Base-by-base conservation (phyloP, 768 basidiomycete species). In the Mycena maculata region DNA sequence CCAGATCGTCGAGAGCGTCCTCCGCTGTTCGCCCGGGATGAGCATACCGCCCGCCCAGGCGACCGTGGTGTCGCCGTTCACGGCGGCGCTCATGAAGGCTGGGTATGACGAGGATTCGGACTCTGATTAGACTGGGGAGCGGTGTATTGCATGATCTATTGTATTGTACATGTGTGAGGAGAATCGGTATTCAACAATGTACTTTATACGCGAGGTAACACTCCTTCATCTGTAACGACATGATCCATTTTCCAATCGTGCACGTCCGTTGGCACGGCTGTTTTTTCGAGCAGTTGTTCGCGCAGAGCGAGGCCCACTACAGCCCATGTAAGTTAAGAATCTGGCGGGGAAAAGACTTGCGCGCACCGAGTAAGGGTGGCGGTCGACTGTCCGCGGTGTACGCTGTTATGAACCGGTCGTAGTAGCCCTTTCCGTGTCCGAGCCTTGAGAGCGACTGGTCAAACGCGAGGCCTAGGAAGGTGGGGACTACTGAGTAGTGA, bases 341-440 rank as follows among this genome's bases (percentile, higher is more conserved):
- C 60, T 38, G 56, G 71, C 47, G 41, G 50, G 59, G 42, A 67
- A 56, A 64, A 50, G 1, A 22, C 11, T 20, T 22, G 31, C 23
- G 28, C 81, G 64, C 69, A 92, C 93, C 87, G 58, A 93, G 82
- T 31, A 89, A 70, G 1, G 92, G 90, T 60, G 78, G 82, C 25
- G 79, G 78, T 64, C 80, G 78, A 27, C 81, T 80, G 58, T 78
- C 79, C 16, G 79, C 72, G 31, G 81, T 75, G 65, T 92, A 93
- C 1, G 82, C 76, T 3, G 87, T 77, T 38, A 94, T 80, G 77
- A 92, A 94, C 16, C 84, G 82, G 78, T 94, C 93, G 71, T 94
- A 94, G 78, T 91, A 93, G 8, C 93, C 93, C 76, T 92, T 94
- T 25, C 93, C 92, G 69, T 93, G 92, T 12, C 93, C 93, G 30